A percentile compares a stretch with the other conserved stretches of the same genome.
Conservation (phyloP, 2,329 filamentous ascomycete genomes). For the Aspergillus pseudonomiae region DNA sequence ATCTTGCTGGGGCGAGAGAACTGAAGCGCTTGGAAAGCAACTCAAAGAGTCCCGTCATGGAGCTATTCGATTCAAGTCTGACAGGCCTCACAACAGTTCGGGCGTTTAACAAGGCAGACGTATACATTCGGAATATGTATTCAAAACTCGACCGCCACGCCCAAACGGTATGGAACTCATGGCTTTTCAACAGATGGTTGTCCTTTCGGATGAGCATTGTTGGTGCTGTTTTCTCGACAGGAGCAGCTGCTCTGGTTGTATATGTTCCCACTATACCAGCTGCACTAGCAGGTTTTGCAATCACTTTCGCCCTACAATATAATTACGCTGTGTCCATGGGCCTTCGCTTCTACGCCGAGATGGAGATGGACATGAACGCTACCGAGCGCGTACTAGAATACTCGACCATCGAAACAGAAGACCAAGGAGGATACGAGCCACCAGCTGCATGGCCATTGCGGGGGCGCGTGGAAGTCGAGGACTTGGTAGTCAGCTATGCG, state of each 20-base stretch:
- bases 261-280: slow-evolving; percentile 65
- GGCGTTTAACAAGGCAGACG: slow-evolving; percentile 69
- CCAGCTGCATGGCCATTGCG: slow-evolving; percentile 75
- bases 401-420: slow-evolving; percentile 68
- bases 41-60: slow-evolving; percentile 76
- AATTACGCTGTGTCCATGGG: slow-evolving; percentile 68
- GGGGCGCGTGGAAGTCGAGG: slow-evolving; percentile 70
- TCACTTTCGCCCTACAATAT: slow-evolving; percentile 75
- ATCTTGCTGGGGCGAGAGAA: slow-evolving; percentile 65
- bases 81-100: slow-evolving; percentile 74
- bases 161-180: slow-evolving; percentile 66
- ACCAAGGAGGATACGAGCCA: slow-evolving; percentile 62
- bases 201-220: slow-evolving; percentile 73
- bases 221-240: slow-evolving; percentile 68
- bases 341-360: slow-evolving; percentile 68
- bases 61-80: slow-evolving; percentile 73
- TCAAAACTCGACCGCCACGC: slow-evolving; percentile 67
- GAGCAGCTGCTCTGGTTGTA: slow-evolving; percentile 68
- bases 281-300: slow-evolving; percentile 72
- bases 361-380: slow-evolving; percentile 79
- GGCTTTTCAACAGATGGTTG: slow-evolving; percentile 77
- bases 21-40: slow-evolving; percentile 70
- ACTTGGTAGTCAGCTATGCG: slow-evolving; percentile 73
- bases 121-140: slow-evolving; percentile 72
- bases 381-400: slow-evolving; percentile 78